Base-by-base conservation (phyloP, 2,329 filamentous ascomycete species). In the Harringtonia aguacate region DNA sequence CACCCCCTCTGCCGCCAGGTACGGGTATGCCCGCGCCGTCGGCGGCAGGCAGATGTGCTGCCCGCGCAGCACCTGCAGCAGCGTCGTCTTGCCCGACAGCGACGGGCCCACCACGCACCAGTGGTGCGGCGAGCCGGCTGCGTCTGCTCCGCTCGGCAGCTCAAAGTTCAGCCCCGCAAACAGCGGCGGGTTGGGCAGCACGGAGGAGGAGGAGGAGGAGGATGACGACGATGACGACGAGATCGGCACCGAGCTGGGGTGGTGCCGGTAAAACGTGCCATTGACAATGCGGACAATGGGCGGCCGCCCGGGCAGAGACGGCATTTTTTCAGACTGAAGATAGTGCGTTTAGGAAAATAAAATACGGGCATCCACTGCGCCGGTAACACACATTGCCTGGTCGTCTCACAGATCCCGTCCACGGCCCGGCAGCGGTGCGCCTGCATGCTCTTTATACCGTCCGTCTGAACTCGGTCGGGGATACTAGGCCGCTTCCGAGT, bases 21-120 rank as follows among this genome's bases (percentile, higher is more conserved):
- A 85, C 0, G 92, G 92, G 57, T 81, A 95, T 8, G 79, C 78
- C 37, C 89, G 75, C 2, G 86, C 82, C 4, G 69, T 73, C 0
- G 88, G 82, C 5, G 90, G 90, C 8, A 84, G 67, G 58, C 79
- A 84, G 28, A 95, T 66, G 52, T 89, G 73, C 46, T 82, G 75
- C 9, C 89, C 90, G 28, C 80, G 72, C 10, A 97, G 68, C 18
- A 90, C 67, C 48, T 94, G 77, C 4, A 97, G 70, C 45, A 98
- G 81, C 0, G 84, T 84, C 1, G 88, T 94, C 59, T 90, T 86
- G 1, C 85, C 85, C 1, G 81, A 75, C 1, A 84, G 75, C 0
- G 84, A 88, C 0, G 86, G 79, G 0, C 87, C 88, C 22, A 97
- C 70, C 33, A 98, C 70, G 33, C 86, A 84, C 89, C 89, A 97